Percentiles rank a stretch among this genome's conserved stretches.
Conservation (phyloP, 2,329 filamentous ascomycete genomes). For the Phaeosphaeria sp. region DNA sequence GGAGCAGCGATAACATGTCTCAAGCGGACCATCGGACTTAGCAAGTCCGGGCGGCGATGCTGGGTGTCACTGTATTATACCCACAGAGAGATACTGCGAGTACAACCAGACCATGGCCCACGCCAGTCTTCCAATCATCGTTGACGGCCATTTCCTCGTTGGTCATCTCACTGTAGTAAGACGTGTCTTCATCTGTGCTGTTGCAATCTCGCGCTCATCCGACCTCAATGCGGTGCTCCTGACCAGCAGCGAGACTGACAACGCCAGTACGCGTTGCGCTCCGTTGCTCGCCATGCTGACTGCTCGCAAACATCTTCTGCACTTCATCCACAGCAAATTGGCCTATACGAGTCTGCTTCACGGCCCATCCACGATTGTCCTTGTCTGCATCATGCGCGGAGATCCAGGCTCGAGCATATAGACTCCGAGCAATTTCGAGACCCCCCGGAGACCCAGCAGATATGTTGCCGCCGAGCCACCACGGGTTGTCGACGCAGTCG, state of each 20-base stretch:
- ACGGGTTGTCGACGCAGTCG: conserved; percentile 65
- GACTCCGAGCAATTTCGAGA: conserved; percentile 60
- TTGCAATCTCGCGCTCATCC: conserved; percentile 10
- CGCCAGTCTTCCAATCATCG: too few relatives aligned
- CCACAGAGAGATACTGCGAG: too few relatives aligned
- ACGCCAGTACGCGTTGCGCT: conserved; percentile 22
- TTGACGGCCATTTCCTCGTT: too few relatives aligned
- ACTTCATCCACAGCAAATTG: conserved; percentile 41
- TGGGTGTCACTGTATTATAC: too few relatives aligned
- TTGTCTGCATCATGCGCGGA: conserved; percentile 68
- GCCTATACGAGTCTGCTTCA: conserved; percentile 57
- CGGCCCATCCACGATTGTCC: conserved; percentile 60
- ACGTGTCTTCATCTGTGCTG: background rate
- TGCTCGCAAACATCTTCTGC: conserved; percentile 34
- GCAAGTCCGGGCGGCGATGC: background rate
- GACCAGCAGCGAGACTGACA: conserved; percentile 26
- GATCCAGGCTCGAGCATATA: conserved; percentile 66
- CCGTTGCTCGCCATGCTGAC: conserved; percentile 15
- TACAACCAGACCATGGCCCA: too few relatives aligned
- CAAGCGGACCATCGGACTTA: background rate
- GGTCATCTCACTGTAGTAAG: too few relatives aligned
- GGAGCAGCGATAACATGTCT: background rate
- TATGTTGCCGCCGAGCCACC: conserved; percentile 68
- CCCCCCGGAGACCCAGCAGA: conserved; percentile 65
- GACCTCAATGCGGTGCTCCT: conserved; percentile 26